These are phyloP conservation scores for Saccharomycopsis selenospora DNA, from an alignment of 805 yeast species.

Conservation along the genomic window DNA sequence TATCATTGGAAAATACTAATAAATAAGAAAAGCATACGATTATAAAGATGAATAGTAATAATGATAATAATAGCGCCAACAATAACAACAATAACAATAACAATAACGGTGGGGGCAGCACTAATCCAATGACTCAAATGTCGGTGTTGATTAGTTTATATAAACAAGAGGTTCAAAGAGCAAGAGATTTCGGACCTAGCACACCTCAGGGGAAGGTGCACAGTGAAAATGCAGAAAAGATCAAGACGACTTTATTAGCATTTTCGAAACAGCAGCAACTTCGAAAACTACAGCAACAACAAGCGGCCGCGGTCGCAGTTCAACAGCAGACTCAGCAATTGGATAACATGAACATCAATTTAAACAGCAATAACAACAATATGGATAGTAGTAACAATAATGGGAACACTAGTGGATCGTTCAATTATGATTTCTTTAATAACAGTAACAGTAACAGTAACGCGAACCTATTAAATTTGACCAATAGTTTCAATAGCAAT, in stretches of 20 bases:
- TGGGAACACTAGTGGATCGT: too few species aligned
- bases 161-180: slow-evolving; percentile 12
- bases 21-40: too few species aligned
- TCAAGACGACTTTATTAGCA: slow-evolving; percentile 9
- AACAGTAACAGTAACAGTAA: too few species aligned
- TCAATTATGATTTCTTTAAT: too few species aligned
- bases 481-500: not conserved
- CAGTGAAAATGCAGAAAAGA: slow-evolving; percentile 13
- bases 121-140: not conserved
- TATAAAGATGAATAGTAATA: too few species aligned
- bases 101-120: not conserved
- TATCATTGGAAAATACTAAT: too few species aligned
- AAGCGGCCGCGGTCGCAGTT: slow-evolving; percentile 12
- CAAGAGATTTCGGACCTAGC: slow-evolving; percentile 4
- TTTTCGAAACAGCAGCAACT: slow-evolving; percentile 19
- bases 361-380: not conserved
- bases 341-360: not conserved
- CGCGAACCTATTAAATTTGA: too few species aligned
- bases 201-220: slow-evolving; percentile 19
- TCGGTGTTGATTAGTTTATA: slow-evolving; percentile 1
- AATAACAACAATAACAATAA: not conserved
- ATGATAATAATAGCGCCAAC: not conserved
- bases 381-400: not conserved
- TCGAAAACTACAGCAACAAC: slow-evolving; percentile 12
- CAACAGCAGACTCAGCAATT: slow-evolving; percentile 6